Evolutionary conservation across 768 basidiomycete genomes (phyloP).

Genomic region (Pulveroboletus frians): DNA sequence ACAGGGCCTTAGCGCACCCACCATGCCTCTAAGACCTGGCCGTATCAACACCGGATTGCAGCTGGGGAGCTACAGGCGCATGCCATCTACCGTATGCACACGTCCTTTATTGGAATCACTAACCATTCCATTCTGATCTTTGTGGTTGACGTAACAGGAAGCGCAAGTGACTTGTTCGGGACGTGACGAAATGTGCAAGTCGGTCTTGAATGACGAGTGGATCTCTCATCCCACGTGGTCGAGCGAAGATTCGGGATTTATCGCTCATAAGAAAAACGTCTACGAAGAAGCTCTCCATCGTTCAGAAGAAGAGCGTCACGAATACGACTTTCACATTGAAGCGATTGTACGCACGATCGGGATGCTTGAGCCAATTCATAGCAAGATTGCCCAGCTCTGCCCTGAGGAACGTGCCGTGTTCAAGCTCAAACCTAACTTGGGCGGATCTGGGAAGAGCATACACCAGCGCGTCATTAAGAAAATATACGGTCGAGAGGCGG

Average conservation of each 20-base stretch:
- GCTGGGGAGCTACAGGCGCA: constrained; percentile 85
- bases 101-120: not conserved
- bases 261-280: constrained; percentile 88
- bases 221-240: constrained; percentile 95
- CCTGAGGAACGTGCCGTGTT: constrained; percentile 75
- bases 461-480: constrained; percentile 95
- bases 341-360: constrained; percentile 88
- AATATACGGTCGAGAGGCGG: constrained; percentile 86
- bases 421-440: constrained; percentile 85
- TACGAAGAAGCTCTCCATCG: constrained; percentile 97
- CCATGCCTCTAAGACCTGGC: constrained; percentile 41
- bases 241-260: constrained; percentile 88
- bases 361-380: constrained; percentile 85
- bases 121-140: not conserved
- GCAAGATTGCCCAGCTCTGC: constrained; percentile 75
- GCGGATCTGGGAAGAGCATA: constrained; percentile 78
- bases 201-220: constrained; percentile 98
- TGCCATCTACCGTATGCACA: constrained; percentile 71
- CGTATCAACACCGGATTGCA: constrained; percentile 64
- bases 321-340: constrained; percentile 98
- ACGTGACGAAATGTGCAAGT: constrained; percentile 93
- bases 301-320: constrained; percentile 95
- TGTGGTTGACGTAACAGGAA: constrained; percentile 48
- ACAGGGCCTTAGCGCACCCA: constrained; percentile 35
- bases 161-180: constrained; percentile 86